Evolutionary conservation across 2,329 filamentous ascomycete species (phyloP).

Genomic region (Fusarium abutilonis): DNA sequence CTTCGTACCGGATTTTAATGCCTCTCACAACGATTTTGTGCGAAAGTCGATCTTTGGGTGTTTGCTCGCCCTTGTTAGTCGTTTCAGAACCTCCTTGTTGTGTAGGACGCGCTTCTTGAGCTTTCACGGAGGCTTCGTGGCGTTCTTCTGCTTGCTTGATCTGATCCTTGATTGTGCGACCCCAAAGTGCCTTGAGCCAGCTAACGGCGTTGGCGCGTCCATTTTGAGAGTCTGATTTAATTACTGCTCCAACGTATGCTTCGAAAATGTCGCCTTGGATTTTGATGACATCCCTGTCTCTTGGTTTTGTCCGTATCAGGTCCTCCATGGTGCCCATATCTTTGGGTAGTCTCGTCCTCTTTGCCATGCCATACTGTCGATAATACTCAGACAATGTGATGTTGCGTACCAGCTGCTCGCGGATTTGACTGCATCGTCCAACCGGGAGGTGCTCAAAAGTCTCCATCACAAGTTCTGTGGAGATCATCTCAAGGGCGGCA

Average conservation of each 20-base stretch:
- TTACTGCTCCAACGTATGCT: conserved; percentile 83
- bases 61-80: conserved; percentile 9
- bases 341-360: conserved; percentile 66
- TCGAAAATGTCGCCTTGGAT: conserved; percentile 89
- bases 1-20: conserved; percentile 69
- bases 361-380: conserved; percentile 74
- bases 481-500: conserved; percentile 81
- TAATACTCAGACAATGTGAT: conserved; percentile 77
- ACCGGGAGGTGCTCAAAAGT: conserved; percentile 72
- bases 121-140: neutral
- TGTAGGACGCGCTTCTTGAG: neutral
- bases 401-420: conserved; percentile 85
- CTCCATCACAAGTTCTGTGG: conserved; percentile 78
- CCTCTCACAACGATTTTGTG: conserved; percentile 63
- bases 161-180: conserved; percentile 66
- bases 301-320: conserved; percentile 47
- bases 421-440: conserved; percentile 77
- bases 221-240: conserved; percentile 71
- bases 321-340: conserved; percentile 50
- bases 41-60: conserved; percentile 48
- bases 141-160: conserved; percentile 56
- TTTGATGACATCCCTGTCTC: conserved; percentile 70
- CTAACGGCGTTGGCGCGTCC: conserved; percentile 70
- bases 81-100: neutral
- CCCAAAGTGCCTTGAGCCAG: conserved; percentile 84